A percentile compares a stretch with the other conserved stretches of the same genome.
Evolutionary conservation across 257 asterid genomes (phyloP).

Genomic region (Osmanthus fragrans): DNA sequence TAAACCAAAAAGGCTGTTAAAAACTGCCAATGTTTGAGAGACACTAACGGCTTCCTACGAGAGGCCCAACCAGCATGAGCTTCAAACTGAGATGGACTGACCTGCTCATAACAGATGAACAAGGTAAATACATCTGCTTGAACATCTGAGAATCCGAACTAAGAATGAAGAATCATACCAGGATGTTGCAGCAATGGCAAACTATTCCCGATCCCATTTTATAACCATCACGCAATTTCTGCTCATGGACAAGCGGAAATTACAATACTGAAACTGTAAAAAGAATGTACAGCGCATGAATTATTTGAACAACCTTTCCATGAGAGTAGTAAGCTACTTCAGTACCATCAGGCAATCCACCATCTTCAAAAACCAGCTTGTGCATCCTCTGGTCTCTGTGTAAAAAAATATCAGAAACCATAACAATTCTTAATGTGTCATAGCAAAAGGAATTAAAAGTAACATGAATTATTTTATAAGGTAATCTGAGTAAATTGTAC

Average conservation of each 20-base stretch:
- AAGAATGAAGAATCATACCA: slow-evolving; percentile 51
- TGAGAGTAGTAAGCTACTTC: slow-evolving; percentile 89
- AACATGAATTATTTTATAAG: slow-evolving; percentile 1
- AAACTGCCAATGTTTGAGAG: slow-evolving; percentile 24
- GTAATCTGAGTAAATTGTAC: slow-evolving; percentile 29
- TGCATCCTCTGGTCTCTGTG: slow-evolving; percentile 93
- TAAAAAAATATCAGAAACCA: slow-evolving; percentile 22
- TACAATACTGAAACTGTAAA: slow-evolving; percentile 23
- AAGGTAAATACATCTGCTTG: slow-evolving; percentile 23
- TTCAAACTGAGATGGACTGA: slow-evolving; percentile 96
- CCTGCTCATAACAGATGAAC: slow-evolving; percentile 56
- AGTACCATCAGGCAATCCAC: slow-evolving; percentile 93
- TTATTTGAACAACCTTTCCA: slow-evolving; percentile 71
- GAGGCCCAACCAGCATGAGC: slow-evolving; percentile 99
- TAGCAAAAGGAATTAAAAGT: slow-evolving; percentile 12
- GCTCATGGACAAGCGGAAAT: slow-evolving; percentile 26
- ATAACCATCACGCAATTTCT: slow-evolving; percentile 91
- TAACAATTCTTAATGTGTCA: slow-evolving; percentile 14
- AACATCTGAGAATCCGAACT: slow-evolving; percentile 20
- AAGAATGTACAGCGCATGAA: background rate
- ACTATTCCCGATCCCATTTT: slow-evolving; percentile 86
- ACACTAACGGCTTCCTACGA: slow-evolving; percentile 88
- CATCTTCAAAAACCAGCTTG: slow-evolving; percentile 83
- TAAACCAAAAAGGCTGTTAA: slow-evolving; percentile 13
- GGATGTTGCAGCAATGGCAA: slow-evolving; percentile 81